Evolutionary conservation across 2,329 filamentous ascomycete species (phyloP), one percentile per base, ranked within the genome.

Genomic region (Septoria linicola): DNA sequence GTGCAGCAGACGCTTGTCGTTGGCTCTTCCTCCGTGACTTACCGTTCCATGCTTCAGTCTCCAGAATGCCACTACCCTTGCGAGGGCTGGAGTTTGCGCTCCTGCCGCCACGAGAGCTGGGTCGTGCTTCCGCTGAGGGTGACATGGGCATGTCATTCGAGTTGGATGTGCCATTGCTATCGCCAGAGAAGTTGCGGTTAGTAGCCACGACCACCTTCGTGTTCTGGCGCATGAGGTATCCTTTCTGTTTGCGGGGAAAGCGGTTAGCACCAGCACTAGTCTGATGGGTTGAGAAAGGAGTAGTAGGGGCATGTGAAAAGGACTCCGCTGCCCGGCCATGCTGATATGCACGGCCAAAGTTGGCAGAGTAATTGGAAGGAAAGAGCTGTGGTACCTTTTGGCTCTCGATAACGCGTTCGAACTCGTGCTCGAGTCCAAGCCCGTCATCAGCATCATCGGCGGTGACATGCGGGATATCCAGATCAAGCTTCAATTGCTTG

Each of bases 221-320:
- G 72, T 97, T 99, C 65, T 99, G 92, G 65, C 93, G 85, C 92
- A 97, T 99, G 39, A 97, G 79, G 67, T 99, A 99, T 50, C 93
- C 93, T 76, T 95, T 91, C 91, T 96, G 87, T 83, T 78, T 79
- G 61, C 72, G 76, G 63, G 73, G 65, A 66, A 60, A 60, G 23
- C 53, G 47, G 70, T 78, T 65, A 82, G 78, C 72, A 56, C 54
- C 58, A 56, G 56, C 50, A 21, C 48, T 57, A 36, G 49, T 21
- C 32, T 51, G 37, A 41, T 54, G 55, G 19, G 53, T 36, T 27
- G 50, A 54, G 42, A 60, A 16, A 45, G 42, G n/a, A n/a, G n/a
- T n/a, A 11, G 58, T 47, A 17, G 53, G 41, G 6, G 42, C 36
- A 34, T 52, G 43, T n/a, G 54, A 52, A 23, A 49, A 20, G 21